Evolutionary conservation across 2,329 filamentous ascomycete species (phyloP), one percentile per base, ranked within the genome.

Genomic region (Tothia fuscella): DNA sequence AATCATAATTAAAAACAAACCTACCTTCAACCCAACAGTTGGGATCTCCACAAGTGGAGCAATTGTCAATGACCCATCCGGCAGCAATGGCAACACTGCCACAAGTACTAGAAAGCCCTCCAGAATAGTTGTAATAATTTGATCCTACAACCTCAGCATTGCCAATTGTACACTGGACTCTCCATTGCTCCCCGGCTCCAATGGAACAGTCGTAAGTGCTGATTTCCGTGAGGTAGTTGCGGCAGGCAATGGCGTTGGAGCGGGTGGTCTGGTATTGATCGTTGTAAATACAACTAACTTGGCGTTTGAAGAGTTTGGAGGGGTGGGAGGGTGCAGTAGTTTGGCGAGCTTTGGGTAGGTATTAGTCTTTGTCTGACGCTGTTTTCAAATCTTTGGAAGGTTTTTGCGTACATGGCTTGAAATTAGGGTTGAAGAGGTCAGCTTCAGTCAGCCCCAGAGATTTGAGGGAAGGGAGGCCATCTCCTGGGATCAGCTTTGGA

Each of bases 61-160:
- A 34, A 34, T 34, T 34, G 14, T 34, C 31, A 34, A 34, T 34
- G 7, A 34, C 31, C 31, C 31, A 34, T 9, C 31, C 17, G 9
- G 31, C 31, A 9, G 31, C 31, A n/a, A 34, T 16, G 10, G 31
- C 31, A 9, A 16, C 31, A 34, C 17, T 16, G 17, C 7, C 7
- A 16, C 31, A 34, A n/a, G 9, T n/a, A 7, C 9, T 34, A 9
- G 9, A 10, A 9, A 34, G 9, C 7, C 31, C 31, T 10, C 31
- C 31, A 34, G 12, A 9, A n/a, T 9, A 7, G 14, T 34, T 34
- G 17, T 34, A 34, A 16, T 34, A 34, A 34, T 34, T 34, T 16
- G 9, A 34, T 19, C 31, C 31, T 7, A 9, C 10, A 16, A 34
- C 17, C 31, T 34, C 31, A 19, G 12, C 17, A 34, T 34, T 16